A percentile compares a stretch with the other conserved stretches of the same genome.
phyloP scores from a whole-genome alignment of 148 eudicot genomes.

The Cornus controversa region DNA sequence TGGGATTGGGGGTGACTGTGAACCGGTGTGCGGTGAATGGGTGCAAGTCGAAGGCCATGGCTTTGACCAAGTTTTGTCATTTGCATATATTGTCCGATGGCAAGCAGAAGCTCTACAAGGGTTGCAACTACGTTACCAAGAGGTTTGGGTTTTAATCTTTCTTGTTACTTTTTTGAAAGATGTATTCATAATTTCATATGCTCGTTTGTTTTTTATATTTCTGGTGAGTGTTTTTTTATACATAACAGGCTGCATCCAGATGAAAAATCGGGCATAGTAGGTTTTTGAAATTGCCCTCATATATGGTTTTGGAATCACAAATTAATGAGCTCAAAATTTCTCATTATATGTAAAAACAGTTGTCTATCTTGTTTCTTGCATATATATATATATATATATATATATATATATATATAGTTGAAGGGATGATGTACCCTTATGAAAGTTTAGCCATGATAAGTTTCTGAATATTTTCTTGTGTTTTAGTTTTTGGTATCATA shows the following conservation, averaged over 20 bases:
- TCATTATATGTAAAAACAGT: too few species aligned
- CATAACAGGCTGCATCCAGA: background rate
- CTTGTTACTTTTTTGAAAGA: background rate
- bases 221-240: too few species aligned
- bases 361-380: too few species aligned
- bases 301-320: background rate
- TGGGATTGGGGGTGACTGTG: conserved; percentile 21
- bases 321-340: too few species aligned
- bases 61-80: conserved; percentile 29
- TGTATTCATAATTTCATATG: background rate
- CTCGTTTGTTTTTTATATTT: background rate
- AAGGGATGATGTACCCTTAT: too few species aligned
- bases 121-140: conserved; percentile 40
- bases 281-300: background rate
- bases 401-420: too few species aligned
- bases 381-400: too few species aligned
- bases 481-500: too few species aligned
- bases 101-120: conserved; percentile 55
- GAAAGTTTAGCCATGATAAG: too few species aligned
- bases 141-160: conserved; percentile 26
- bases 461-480: too few species aligned
- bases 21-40: conserved; percentile 40
- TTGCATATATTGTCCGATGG: background rate
- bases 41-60: conserved; percentile 65
- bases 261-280: too few species aligned